Conservation (phyloP, 495 filamentous ascomycete species). For the Usnea hakonensis region DNA sequence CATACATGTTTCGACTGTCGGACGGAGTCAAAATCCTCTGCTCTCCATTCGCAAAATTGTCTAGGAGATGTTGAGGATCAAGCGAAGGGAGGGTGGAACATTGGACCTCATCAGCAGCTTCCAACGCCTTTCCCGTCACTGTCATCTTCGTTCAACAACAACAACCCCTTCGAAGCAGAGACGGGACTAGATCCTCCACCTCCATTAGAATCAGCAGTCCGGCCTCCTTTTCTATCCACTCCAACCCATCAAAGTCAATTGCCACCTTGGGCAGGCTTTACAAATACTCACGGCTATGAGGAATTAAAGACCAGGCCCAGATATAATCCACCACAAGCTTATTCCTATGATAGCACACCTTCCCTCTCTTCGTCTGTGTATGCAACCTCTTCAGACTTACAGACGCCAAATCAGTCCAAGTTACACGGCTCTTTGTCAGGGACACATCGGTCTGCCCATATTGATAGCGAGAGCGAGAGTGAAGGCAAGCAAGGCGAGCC, state of each 20-base stretch:
- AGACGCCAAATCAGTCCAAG: neutral
- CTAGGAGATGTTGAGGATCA: neutral
- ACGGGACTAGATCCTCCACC: neutral
- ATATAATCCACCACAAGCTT: neutral
- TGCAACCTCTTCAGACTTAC: neutral
- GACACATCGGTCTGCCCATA: neutral
- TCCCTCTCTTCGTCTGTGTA: neutral
- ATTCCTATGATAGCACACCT: neutral
- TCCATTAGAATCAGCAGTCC: neutral
- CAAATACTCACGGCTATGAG: neutral
- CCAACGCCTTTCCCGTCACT: neutral
- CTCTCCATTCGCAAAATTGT: neutral
- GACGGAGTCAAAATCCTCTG: neutral
- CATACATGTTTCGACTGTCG: neutral
- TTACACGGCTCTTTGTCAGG: neutral
- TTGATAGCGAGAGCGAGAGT: conserved; percentile 6
- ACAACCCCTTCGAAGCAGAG: neutral
- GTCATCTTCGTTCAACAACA: neutral
- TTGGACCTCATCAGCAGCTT: neutral
- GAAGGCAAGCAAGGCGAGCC: conserved; percentile 25
- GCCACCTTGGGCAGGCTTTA: conserved; percentile 3
- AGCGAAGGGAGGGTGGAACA: neutral
- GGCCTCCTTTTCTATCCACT: neutral
- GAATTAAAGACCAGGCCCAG: neutral
- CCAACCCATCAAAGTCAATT: neutral